Evolutionary conservation across 1,284 basidiomycete genomes (phyloP).

Genomic region (Leccinum subrobustum): DNA sequence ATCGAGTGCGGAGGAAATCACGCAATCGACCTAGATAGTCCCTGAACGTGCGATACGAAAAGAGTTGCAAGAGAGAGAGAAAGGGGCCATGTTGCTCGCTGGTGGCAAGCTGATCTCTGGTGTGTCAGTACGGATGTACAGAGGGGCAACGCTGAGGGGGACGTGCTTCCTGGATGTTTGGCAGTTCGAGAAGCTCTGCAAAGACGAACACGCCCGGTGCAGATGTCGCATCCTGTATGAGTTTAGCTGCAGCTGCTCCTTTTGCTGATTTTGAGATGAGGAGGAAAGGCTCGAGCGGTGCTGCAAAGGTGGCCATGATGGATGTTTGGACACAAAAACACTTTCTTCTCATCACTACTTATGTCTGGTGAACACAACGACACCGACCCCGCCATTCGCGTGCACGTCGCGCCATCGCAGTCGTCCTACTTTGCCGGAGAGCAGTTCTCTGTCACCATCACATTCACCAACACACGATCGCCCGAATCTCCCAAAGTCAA

Average conservation of each 20-base stretch:
- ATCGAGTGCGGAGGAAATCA: neutral
- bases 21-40: constrained; percentile 65
- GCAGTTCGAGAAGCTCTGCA: constrained; percentile 79
- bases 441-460: constrained; percentile 78
- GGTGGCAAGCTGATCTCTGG: constrained; percentile 52
- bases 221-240: constrained; percentile 82
- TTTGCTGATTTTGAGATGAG: constrained; percentile 88
- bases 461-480: constrained; percentile 80
- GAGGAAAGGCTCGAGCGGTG: constrained; percentile 83
- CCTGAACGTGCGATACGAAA: constrained; percentile 83
- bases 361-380: constrained; percentile 27
- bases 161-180: constrained; percentile 80
- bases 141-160: neutral
- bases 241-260: constrained; percentile 88
- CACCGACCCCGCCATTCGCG: constrained; percentile 53
- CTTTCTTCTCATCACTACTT: neutral
- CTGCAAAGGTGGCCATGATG: constrained; percentile 45
- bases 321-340: constrained; percentile 18
- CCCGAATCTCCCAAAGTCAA: constrained; percentile 42
- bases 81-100: constrained; percentile 62
- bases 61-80: constrained; percentile 73
- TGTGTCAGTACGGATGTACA: neutral
- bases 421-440: constrained; percentile 95
- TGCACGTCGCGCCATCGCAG: constrained; percentile 74
- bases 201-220: constrained; percentile 91